Base-by-base conservation (phyloP, 2,329 filamentous ascomycete genomes). In the Fusarium fracticaudum region DNA sequence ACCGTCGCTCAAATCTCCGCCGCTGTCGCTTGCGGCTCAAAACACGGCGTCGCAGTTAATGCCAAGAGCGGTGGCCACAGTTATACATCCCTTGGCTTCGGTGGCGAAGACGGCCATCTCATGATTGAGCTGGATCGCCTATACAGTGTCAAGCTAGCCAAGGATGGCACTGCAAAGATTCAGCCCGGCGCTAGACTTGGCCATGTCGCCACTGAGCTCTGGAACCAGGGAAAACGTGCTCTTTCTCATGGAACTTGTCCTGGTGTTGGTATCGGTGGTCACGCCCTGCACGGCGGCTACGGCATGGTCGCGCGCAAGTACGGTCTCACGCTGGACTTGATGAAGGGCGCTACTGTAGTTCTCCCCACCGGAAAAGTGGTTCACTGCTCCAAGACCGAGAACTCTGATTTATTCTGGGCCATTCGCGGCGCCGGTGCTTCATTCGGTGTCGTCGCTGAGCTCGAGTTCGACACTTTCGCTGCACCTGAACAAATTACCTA, bases 221-320 rank as follows among this genome's bases (percentile, higher is more conserved):
- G 81, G 58, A 77, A 79, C 38, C 84, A 86, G 58, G 84, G 84
- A 2, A 79, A 74, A 75, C 83, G 78, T 8, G 86, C 84, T 9
- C 80, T 89, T 11, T 81, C 84, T 44, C 87, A 89, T 64, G 87
- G 87, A 37, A 88, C 87, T 11, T 89, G 87, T 73, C 86, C 87
- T 4, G 85, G 77, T 44, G 79, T 81, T 31, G 80, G 80, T 22
- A 60, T 81, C 13, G 78, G 75, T 24, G 80, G 80, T n/a, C 80
- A 80, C 62, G 75, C 77, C 5, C 71, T 78, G 18, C 76, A 80
- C 45, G 80, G 79, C 17, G 80, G 79, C 41, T 81, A 80, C 67
- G 80, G 79, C 4, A 79, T 81, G 77, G 79, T 80, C 47, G 73
- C 78, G 29, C 78, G 77, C n/a, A 76, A 78, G n/a, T 65, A 76